Evolutionary conservation across 345 rosid genomes (phyloP).

Genomic region (Eucalyptus grandis): DNA sequence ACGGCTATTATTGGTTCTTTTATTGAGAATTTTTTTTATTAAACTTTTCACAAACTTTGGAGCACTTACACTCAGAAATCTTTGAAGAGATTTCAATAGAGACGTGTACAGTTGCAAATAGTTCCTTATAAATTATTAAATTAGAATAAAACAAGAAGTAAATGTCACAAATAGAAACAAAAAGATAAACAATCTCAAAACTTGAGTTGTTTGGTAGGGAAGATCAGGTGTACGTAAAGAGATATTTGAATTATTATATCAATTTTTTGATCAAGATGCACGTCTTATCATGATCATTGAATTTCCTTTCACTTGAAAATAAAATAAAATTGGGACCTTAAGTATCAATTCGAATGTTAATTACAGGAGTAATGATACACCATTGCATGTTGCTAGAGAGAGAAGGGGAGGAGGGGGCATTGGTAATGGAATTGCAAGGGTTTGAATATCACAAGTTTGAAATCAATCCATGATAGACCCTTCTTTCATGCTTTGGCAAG

Average conservation of each 20-base stretch:
- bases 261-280: accelerated
- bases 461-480: background rate
- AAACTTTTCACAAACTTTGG: background rate
- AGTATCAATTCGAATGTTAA: background rate
- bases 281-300: background rate
- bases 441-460: background rate
- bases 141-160: too few relatives aligned
- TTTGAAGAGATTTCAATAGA: background rate
- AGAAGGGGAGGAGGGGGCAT: background rate
- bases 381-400: background rate
- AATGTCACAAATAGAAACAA: background rate
- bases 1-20: background rate
- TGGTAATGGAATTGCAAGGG: background rate
- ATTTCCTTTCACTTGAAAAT: background rate
- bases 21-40: too few relatives aligned
- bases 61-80: background rate
- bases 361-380: background rate
- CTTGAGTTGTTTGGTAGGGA: background rate
- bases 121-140: background rate
- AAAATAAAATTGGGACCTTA: background rate
- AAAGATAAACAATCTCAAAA: too few relatives aligned
- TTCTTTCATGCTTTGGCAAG: background rate
- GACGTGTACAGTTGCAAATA: background rate
- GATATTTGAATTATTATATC: too few relatives aligned
- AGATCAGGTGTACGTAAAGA: background rate